phyloP scores from a whole-genome alignment of 2,329 filamentous ascomycete genomes.

The Alternaria sp. region DNA sequence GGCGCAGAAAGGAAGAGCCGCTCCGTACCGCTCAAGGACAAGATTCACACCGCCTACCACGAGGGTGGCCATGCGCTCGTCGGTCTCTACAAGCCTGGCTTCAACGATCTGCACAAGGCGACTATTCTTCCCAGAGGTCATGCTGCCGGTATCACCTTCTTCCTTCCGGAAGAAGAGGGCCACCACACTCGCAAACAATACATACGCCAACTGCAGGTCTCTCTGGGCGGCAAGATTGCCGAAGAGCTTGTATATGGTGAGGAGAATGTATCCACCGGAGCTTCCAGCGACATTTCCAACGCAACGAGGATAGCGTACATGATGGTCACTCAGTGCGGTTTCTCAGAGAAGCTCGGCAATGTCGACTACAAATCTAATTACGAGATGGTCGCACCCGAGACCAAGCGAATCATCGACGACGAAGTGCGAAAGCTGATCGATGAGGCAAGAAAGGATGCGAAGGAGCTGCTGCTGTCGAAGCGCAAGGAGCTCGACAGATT shows the following conservation, averaged over 20 bases:
- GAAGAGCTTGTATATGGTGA: constrained; percentile 91
- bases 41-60: constrained; percentile 93
- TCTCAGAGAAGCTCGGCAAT: constrained; percentile 86
- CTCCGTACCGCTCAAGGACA: constrained; percentile 91
- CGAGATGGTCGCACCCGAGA: constrained; percentile 80
- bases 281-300: constrained; percentile 74
- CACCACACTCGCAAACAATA: constrained; percentile 80
- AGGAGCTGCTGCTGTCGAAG: constrained; percentile 72
- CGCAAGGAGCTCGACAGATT: constrained; percentile 86
- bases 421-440: constrained; percentile 87
- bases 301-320: constrained; percentile 78
- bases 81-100: constrained; percentile 77
- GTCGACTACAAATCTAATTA: constrained; percentile 87
- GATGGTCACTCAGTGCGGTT: constrained; percentile 89
- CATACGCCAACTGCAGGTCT: constrained; percentile 77
- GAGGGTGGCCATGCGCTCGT: constrained; percentile 96
- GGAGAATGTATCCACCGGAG: constrained; percentile 91
- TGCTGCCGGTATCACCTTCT: constrained; percentile 84
- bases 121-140: constrained; percentile 93
- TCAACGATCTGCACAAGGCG: constrained; percentile 89
- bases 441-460: constrained; percentile 78
- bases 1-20: constrained; percentile 89
- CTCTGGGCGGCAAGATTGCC: constrained; percentile 84
- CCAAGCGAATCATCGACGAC: constrained; percentile 82
- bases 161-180: constrained; percentile 90